Evolutionary conservation across 331 rosid genomes (phyloP).

Genomic region (Pyrus hybrid): DNA sequence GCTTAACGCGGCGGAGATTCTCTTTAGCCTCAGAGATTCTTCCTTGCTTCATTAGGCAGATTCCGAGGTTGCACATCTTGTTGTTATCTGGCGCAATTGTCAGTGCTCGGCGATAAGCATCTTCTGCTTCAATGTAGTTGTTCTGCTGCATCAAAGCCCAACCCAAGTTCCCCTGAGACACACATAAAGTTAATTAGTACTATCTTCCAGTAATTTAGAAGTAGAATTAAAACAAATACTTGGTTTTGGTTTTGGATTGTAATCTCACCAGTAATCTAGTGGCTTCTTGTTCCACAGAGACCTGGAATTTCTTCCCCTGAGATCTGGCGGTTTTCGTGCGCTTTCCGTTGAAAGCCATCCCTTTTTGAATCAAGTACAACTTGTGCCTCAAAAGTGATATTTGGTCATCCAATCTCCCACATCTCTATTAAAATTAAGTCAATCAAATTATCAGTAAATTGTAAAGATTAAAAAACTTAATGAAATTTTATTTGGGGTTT

Average conservation of each 20-base stretch:
- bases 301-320: conserved; percentile 97
- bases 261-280: conserved; percentile 74
- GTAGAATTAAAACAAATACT: not conserved
- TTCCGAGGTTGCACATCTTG: conserved; percentile 96
- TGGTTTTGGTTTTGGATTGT: not conserved
- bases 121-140: conserved; percentile 92
- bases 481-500: not conserved
- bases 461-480: not conserved
- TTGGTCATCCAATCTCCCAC: conserved; percentile 97
- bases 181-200: not conserved
- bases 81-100: conserved; percentile 78
- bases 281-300: conserved; percentile 98
- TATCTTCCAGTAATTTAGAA: not conserved
- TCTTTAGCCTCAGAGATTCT: conserved; percentile 85
- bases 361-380: conserved; percentile 79
- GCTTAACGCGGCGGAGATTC: conserved; percentile 63
- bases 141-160: conserved; percentile 98
- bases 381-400: conserved; percentile 68
- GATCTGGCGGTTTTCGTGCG: conserved; percentile 95
- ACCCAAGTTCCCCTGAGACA: conserved; percentile 75
- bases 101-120: conserved; percentile 82
- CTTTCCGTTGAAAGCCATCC: conserved; percentile 94
- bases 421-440: conserved; percentile 38
- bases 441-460: not conserved
- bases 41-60: conserved; percentile 99